Evolutionary conservation across 176 grass and related monocot species (phyloP).

Genomic region (Saccharum spontaneum): DNA sequence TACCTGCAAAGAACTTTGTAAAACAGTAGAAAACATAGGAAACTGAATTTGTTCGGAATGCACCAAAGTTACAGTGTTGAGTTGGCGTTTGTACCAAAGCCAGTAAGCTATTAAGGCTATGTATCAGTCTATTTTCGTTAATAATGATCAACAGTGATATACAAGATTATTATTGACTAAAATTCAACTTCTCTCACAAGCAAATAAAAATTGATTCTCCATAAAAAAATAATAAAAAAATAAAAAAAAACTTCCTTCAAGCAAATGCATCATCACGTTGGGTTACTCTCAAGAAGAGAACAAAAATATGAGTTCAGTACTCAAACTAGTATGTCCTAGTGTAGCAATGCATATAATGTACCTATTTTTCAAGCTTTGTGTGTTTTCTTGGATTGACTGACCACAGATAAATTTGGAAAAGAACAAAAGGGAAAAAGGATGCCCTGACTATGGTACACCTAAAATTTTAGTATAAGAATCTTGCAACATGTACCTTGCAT

Average conservation of each 20-base stretch:
- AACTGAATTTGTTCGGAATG: neutral
- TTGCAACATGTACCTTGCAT: neutral
- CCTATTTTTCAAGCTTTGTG: neutral
- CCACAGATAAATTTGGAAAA: neutral
- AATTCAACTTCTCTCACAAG: slow-evolving; percentile 9
- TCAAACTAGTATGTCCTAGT: neutral
- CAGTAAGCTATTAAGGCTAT: neutral
- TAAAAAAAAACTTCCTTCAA: neutral
- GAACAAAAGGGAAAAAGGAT: neutral
- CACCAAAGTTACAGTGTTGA: neutral
- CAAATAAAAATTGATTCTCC: neutral
- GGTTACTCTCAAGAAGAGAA: neutral
- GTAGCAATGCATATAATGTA: neutral
- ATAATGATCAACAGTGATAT: neutral
- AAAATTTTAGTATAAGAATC: neutral
- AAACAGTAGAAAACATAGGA: slow-evolving; percentile 15
- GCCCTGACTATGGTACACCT: neutral
- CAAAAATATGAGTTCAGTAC: neutral
- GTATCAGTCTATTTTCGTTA: neutral
- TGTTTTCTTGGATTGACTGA: neutral
- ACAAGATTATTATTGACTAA: neutral
- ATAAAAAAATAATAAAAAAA: neutral
- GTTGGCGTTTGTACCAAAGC: neutral
- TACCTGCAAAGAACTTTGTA: slow-evolving; percentile 38
- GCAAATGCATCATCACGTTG: slow-evolving; percentile 5